phyloP scores from a whole-genome alignment of 2,329 filamentous ascomycete genomes.

The Fusarium sp. region DNA sequence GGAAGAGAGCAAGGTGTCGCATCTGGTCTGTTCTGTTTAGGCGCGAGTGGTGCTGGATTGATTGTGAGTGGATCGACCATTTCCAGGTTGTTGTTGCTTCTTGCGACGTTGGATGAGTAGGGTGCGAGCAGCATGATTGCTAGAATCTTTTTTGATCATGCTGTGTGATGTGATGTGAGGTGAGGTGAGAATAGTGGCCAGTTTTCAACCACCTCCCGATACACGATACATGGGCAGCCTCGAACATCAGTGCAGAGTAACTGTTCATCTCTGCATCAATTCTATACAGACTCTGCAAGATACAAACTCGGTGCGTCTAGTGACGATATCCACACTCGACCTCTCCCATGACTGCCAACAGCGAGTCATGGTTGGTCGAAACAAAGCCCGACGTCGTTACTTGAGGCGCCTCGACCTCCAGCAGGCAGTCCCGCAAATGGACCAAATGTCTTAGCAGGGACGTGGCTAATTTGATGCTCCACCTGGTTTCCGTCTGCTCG shows the following conservation, averaged over 20 bases:
- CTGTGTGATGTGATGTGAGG: slow-evolving; percentile 7
- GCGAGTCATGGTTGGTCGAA: slow-evolving; percentile 32
- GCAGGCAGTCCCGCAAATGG: slow-evolving; percentile 24
- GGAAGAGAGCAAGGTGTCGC: slow-evolving; percentile 17
- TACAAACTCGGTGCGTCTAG: neutral
- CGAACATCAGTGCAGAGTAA: neutral
- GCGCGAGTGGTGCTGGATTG: slow-evolving; percentile 23
- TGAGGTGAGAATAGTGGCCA: slow-evolving; percentile 11
- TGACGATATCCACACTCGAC: slow-evolving; percentile 5
- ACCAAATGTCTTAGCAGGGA: slow-evolving; percentile 29
- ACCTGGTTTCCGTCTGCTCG: slow-evolving; percentile 22
- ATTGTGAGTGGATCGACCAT: slow-evolving; percentile 30
- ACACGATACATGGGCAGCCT: neutral
- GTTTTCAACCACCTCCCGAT: neutral
- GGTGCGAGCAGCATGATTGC: slow-evolving; percentile 3
- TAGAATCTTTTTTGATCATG: neutral
- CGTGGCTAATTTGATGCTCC: slow-evolving; percentile 39
- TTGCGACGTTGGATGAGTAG: slow-evolving; percentile 21
- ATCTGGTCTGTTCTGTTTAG: slow-evolving; percentile 24
- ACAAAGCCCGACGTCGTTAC: slow-evolving; percentile 19
- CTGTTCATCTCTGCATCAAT: neutral
- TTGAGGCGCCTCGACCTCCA: slow-evolving; percentile 7
- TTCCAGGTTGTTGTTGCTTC: slow-evolving; percentile 32
- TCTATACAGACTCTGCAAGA: neutral
- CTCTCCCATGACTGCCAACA: slow-evolving; percentile 13